Percentiles rank a stretch among this genome's conserved stretches.
Evolutionary conservation across 1,139 yeast species (phyloP).

Genomic region (Pichia terricola): DNA sequence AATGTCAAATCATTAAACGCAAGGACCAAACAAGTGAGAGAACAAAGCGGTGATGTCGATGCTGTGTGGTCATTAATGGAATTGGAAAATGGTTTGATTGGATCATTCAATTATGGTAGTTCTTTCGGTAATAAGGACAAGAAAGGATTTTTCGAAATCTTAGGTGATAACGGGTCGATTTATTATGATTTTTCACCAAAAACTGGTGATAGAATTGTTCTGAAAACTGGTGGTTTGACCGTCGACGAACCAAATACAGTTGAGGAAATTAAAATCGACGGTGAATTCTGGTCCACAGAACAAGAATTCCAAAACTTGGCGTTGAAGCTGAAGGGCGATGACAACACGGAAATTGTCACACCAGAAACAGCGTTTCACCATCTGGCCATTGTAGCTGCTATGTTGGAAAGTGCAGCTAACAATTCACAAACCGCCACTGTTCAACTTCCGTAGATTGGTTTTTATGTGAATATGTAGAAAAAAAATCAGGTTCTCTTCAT

Average conservation of each 20-base stretch:
- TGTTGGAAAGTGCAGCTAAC: constrained; percentile 51
- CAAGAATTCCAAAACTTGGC: constrained; percentile 69
- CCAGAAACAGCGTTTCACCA: constrained; percentile 85
- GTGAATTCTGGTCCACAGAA: constrained; percentile 49
- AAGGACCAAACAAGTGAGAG: constrained; percentile 63
- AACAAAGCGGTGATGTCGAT: constrained; percentile 74
- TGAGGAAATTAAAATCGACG: constrained; percentile 35
- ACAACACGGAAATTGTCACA: constrained; percentile 24
- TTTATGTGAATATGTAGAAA: too few relatives aligned
- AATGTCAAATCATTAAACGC: constrained; percentile 60
- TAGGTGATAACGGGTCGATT: constrained; percentile 71
- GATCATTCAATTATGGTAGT: constrained; percentile 84
- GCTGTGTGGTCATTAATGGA: constrained; percentile 61
- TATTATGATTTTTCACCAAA: constrained; percentile 53
- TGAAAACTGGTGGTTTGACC: constrained; percentile 31
- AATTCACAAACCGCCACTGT: constrained; percentile 42
- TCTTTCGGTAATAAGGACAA: constrained; percentile 83
- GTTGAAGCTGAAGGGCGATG: constrained; percentile 54
- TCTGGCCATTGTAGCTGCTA: constrained; percentile 80
- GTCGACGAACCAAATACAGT: constrained; percentile 39
- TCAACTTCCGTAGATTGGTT: background rate
- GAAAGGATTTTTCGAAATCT: constrained; percentile 53
- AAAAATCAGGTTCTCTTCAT: too few relatives aligned
- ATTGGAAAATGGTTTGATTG: constrained; percentile 52
- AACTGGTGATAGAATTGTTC: constrained; percentile 36